Conservation (phyloP, 2,329 filamentous ascomycete genomes). For the Fusarium robinianum region DNA sequence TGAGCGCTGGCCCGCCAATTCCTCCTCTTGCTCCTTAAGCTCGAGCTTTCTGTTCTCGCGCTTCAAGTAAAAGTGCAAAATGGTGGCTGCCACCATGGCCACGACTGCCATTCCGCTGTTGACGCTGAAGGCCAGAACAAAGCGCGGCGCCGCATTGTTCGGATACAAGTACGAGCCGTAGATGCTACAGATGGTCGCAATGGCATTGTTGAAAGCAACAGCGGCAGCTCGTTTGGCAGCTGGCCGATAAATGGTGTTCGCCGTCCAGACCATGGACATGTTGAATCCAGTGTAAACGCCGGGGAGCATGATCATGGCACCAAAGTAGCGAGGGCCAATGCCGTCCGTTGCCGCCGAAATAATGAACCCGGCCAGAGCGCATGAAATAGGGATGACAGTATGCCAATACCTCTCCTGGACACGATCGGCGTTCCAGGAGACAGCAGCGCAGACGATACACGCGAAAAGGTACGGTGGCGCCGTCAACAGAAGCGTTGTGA, state of each 20-base stretch:
- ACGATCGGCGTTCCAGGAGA: conserved; percentile 50
- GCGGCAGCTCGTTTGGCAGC: conserved; percentile 5
- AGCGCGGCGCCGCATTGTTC: not conserved
- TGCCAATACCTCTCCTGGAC: conserved; percentile 52
- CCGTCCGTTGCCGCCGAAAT: not conserved
- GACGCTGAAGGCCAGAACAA: conserved; percentile 1
- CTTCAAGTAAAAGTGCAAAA: conserved; percentile 3
- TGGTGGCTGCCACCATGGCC: not conserved
- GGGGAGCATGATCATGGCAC: conserved; percentile 7
- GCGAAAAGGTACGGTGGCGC: conserved; percentile 20
- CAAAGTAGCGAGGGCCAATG: conserved; percentile 1
- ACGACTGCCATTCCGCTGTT: conserved; percentile 4
- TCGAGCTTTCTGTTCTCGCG: conserved; percentile 2
- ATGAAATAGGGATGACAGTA: conserved; percentile 41
- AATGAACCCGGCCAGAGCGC: conserved; percentile 2
- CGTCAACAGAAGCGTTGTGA: conserved; percentile 10
- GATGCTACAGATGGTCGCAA: conserved; percentile 5
- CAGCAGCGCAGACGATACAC: conserved; percentile 43
- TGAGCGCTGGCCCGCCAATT: not conserved
- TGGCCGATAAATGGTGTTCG: conserved; percentile 2
- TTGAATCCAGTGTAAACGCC: conserved; percentile 7
- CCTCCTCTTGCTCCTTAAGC: conserved; percentile 1
- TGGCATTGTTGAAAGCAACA: conserved; percentile 3
- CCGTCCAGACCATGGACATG: conserved; percentile 8
- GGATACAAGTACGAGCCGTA: conserved; percentile 4